phyloP scores from a whole-genome alignment of 164 flowering plant genomes.

The Umbilicus rupestris region DNA sequence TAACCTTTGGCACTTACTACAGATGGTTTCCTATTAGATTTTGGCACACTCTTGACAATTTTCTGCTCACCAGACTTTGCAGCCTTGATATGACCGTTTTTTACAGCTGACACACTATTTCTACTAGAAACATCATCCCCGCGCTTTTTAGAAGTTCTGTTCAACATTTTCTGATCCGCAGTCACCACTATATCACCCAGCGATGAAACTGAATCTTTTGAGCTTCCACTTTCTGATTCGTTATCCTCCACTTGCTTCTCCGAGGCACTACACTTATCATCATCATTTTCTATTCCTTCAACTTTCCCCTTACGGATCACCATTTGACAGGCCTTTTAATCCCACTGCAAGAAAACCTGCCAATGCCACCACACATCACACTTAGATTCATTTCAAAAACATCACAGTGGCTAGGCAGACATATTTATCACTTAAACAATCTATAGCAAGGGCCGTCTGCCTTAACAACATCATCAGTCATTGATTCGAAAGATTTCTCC shows the following conservation, averaged over 20 bases:
- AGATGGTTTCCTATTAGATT: neutral
- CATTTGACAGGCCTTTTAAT: conserved; percentile 13
- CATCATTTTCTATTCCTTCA: too few species aligned
- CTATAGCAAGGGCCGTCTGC: too few species aligned
- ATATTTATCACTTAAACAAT: too few species aligned
- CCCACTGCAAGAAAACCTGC: neutral
- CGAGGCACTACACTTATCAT: conserved; percentile 30
- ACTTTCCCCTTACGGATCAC: conserved; percentile 26
- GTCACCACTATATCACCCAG: conserved; percentile 42
- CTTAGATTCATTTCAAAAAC: too few species aligned
- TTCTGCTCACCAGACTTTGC: conserved; percentile 8
- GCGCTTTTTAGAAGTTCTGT: conserved; percentile 22
- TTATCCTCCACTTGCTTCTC: conserved; percentile 34
- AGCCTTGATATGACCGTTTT: conserved; percentile 17
- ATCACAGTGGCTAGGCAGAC: too few species aligned
- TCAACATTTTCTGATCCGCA: conserved; percentile 46
- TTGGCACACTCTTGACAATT: neutral
- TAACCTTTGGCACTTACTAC: neutral
- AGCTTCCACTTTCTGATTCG: conserved; percentile 58
- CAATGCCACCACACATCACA: neutral
- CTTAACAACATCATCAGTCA: neutral
- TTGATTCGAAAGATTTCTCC: neutral
- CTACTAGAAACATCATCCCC: conserved; percentile 9
- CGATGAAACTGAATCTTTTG: conserved; percentile 55
- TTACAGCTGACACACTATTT: conserved; percentile 20